phyloP scores from a whole-genome alignment of 169 alveolate species.

The Eimeria falciformis region DNA sequence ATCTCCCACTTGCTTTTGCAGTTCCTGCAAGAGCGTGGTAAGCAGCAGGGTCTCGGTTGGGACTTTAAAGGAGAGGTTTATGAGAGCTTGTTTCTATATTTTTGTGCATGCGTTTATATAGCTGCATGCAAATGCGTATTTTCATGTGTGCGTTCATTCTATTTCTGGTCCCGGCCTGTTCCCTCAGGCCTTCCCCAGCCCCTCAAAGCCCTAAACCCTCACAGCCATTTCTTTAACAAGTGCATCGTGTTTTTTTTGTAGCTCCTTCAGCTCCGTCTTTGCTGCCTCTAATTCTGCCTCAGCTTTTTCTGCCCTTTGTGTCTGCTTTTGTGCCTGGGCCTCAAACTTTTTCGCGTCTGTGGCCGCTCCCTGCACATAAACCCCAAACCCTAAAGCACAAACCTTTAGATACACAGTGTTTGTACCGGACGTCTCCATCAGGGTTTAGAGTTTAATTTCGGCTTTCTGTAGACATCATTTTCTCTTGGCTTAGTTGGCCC shows the following conservation, averaged over 20 bases:
- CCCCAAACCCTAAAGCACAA: not conserved
- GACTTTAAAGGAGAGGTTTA: not conserved
- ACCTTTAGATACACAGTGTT: no score
- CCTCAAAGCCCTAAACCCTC: not conserved
- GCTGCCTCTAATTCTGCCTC: slow-evolving; percentile 42
- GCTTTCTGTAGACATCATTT: not conserved
- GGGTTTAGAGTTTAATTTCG: no score
- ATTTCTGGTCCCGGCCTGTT: not conserved
- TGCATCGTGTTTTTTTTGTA: not conserved
- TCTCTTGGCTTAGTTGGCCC: not conserved
- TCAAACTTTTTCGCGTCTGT: slow-evolving; percentile 35
- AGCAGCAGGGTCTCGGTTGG: not conserved
- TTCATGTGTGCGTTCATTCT: no score
- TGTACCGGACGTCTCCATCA: no score
- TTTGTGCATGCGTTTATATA: not conserved
- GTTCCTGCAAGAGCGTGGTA: slow-evolving; percentile 12
- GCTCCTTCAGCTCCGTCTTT: slow-evolving; percentile 27
- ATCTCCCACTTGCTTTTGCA: slow-evolving; percentile 56
- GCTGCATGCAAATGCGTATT: no score
- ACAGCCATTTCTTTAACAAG: slow-evolving; percentile 39
- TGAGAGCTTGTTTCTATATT: not conserved
- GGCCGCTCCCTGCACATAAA: slow-evolving; percentile 8
- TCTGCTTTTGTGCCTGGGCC: slow-evolving; percentile 37
- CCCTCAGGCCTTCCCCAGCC: not conserved
- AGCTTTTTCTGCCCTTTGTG: slow-evolving; percentile 37